A percentile compares a stretch with the other conserved stretches of the same genome.
Conservation (phyloP, 768 basidiomycete species). For the Agaricus blazei region DNA sequence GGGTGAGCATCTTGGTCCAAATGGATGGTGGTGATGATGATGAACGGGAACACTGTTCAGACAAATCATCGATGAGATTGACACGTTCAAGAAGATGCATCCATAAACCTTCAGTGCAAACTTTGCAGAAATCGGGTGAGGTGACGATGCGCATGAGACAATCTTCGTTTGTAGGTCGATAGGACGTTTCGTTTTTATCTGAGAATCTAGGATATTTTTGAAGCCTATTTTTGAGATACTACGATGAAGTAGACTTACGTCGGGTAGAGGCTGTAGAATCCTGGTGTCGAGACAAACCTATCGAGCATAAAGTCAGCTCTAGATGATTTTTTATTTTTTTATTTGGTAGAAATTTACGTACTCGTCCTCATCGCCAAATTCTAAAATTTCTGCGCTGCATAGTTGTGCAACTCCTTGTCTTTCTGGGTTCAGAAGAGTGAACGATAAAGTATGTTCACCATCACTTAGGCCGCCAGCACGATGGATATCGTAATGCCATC, state of each 20-base stretch:
- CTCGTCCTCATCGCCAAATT: constrained; percentile 64
- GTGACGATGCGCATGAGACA: constrained; percentile 78
- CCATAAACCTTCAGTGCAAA: constrained; percentile 75
- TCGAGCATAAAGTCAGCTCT: neutral
- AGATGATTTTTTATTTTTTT: too few relatives aligned
- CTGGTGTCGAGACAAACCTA: constrained; percentile 57
- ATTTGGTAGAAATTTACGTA: constrained; percentile 23
- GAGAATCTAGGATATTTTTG: constrained; percentile 45
- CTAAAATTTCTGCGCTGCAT: constrained; percentile 72
- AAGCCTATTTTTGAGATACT: neutral
- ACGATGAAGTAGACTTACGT: constrained; percentile 44
- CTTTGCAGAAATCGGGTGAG: constrained; percentile 68
- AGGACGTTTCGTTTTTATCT: constrained; percentile 56
- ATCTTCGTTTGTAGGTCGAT: constrained; percentile 79
- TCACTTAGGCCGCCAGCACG: constrained; percentile 30
- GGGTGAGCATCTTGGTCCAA: constrained; percentile 31
- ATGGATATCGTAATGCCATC: constrained; percentile 71
- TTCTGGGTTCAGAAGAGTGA: constrained; percentile 43
- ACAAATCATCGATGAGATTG: constrained; percentile 54
- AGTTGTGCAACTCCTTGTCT: constrained; percentile 59
- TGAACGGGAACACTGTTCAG: constrained; percentile 28
- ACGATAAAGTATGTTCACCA: constrained; percentile 57
- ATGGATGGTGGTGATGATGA: neutral
- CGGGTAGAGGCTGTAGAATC: constrained; percentile 64
- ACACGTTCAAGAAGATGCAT: constrained; percentile 53